Base-by-base conservation (phyloP, 805 yeast species). In the Ogataea chonburiensis region DNA sequence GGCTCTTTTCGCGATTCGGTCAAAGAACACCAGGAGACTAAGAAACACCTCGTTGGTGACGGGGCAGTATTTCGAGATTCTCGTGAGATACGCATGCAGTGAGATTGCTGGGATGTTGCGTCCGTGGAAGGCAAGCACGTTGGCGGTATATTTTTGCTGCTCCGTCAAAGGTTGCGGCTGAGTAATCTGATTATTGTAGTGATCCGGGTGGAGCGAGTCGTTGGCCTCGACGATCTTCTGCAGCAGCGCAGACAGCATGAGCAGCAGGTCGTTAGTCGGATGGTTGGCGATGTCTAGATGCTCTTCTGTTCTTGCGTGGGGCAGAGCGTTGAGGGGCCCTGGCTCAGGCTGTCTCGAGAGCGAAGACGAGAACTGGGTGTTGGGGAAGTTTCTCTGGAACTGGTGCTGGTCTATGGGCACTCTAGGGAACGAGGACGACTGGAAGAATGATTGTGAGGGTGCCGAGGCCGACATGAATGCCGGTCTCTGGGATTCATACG, bases 41-140 rank as follows among this genome's bases (percentile, higher is more conserved):
- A 93, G 66, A 60, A 89, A 93, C 21, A 93, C 98, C 58, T 93
- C 98, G 61, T 91, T 91, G 3, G 98, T 89, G n/a, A 93, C 93
- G 0, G 99, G 98, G 60, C 99, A 93, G 64, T 93, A 93, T 62
- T 91, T 91, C 58, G 91, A 75, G 18, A 93, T 91, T 55, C 98
- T 78, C 27, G 86, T 75, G 42, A 93, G 70, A 58, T 93, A 93
- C 14, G 95, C 93, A 52, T 87, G 88, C 31, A 93, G 71, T 9
- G 89, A 77, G 36, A 93, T 93, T n/a, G 94, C 96, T 1, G 98
- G 98, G 7, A 93, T 81, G 56, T 91, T 94, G 40, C 95, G 80
- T 12, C 98, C 98, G 60, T 88, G 96, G 60, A 93, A 93, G 29
- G 96, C 93, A 39, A 91, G 66, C 4, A 91, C 86, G 42, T 78